A percentile compares a stretch with the other conserved stretches of the same genome.
Conservation (phyloP, 768 basidiomycete genomes). For the Russula abietina region DNA sequence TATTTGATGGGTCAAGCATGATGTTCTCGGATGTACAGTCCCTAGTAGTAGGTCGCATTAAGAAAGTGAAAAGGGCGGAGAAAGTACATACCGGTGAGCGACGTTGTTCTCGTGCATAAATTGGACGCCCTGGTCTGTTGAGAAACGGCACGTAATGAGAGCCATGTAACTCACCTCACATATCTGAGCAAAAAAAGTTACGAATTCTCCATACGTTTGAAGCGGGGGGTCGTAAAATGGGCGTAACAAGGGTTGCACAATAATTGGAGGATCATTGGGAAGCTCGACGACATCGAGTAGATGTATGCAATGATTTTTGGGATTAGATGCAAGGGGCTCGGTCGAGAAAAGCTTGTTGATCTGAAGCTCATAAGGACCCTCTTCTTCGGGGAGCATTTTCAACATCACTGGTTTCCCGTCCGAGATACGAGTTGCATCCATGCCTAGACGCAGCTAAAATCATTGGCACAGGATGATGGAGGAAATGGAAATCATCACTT, state of each 20-base stretch:
- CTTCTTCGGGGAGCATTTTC: conserved; percentile 1
- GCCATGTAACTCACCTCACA: conserved; percentile 31
- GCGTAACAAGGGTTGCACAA: conserved; percentile 35
- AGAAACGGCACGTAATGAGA: not conserved
- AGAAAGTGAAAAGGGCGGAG: not conserved
- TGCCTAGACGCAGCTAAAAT: conserved; percentile 1
- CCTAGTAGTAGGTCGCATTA: not conserved
- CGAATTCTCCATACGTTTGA: conserved; percentile 33
- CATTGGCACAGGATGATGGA: not conserved
- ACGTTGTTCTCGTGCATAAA: conserved; percentile 22
- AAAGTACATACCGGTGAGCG: conserved; percentile 15
- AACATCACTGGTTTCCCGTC: conserved; percentile 12
- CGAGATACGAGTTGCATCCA: conserved; percentile 18
- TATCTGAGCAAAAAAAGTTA: conserved; percentile 33
- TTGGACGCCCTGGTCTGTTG: not conserved
- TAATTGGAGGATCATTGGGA: conserved; percentile 22
- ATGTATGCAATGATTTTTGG: conserved; percentile 29
- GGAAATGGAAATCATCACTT: not conserved
- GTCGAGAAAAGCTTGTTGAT: conserved; percentile 13
- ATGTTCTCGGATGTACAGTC: conserved; percentile 11
- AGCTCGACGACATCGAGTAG: conserved; percentile 27
- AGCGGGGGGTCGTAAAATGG: conserved; percentile 30
- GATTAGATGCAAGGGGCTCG: conserved; percentile 25
- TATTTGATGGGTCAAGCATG: conserved; percentile 17
- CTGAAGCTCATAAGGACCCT: conserved; percentile 16